Evolutionary conservation across 202 grass and related monocot genomes (phyloP).

Genomic region (Setaria italica): DNA sequence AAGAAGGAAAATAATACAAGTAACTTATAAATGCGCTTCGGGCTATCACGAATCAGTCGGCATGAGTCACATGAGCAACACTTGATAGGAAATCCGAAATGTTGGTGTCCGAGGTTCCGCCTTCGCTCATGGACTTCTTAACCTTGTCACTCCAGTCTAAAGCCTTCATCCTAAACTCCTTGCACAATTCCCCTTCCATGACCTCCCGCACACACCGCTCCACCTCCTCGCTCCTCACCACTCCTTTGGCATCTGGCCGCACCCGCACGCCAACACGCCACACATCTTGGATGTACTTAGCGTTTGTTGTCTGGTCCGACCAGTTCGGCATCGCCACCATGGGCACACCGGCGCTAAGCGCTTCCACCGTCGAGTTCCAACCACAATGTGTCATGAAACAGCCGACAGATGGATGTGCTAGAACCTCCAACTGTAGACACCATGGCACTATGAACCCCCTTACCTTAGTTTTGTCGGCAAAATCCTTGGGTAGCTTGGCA

Average conservation of each 20-base stretch:
- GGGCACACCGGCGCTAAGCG: constrained; percentile 62
- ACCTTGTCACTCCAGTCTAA: constrained; percentile 50
- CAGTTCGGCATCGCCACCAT: constrained; percentile 76
- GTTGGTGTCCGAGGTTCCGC: constrained; percentile 58
- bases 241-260: neutral
- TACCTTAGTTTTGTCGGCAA: constrained; percentile 19
- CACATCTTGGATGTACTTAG: constrained; percentile 65
- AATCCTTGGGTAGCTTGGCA: constrained; percentile 44
- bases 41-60: neutral
- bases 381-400: constrained; percentile 82
- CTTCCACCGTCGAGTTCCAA: constrained; percentile 86
- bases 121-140: constrained; percentile 38
- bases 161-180: constrained; percentile 35
- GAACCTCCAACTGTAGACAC: constrained; percentile 74
- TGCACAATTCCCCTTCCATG: constrained; percentile 41
- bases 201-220: constrained; percentile 63
- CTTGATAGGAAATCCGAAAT: constrained; percentile 42
- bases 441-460: constrained; percentile 50
- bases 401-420: constrained; percentile 49
- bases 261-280: constrained; percentile 61
- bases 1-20: neutral
- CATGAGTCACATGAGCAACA: neutral
- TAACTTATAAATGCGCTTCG: neutral
- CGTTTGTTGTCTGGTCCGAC: constrained; percentile 72
- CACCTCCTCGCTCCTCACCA: constrained; percentile 59